These are phyloP conservation scores for Starmerella riodocensis DNA, from an alignment of 805 yeast species.

Conservation along the genomic window DNA sequence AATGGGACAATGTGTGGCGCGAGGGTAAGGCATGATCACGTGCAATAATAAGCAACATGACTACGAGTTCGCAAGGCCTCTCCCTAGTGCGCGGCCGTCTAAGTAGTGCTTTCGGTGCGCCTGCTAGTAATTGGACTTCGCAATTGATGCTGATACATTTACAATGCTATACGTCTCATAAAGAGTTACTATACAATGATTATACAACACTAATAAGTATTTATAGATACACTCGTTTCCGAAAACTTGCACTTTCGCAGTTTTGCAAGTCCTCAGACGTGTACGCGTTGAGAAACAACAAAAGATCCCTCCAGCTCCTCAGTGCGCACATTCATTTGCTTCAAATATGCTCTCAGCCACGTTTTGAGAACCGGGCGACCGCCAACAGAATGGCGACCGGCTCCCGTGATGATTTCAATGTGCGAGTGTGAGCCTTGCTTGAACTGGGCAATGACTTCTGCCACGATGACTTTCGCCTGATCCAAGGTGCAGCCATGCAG, in stretches of 20 bases:
- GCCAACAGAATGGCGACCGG: conserved; percentile 12
- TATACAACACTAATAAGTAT: too few species aligned
- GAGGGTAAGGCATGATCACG: background rate
- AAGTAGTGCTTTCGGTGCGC: too few species aligned
- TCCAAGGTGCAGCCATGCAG: conserved; percentile 15
- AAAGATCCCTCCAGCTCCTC: conserved; percentile 15
- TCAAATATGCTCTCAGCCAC: conserved; percentile 13
- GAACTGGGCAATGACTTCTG: conserved; percentile 4
- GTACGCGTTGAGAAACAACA: conserved; percentile 2
- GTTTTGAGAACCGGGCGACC: conserved; percentile 14
- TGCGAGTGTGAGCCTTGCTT: background rate
- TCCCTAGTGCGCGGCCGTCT: too few species aligned
- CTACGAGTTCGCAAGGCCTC: too few species aligned
- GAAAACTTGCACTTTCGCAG: too few species aligned
- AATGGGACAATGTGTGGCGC: background rate
- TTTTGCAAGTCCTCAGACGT: background rate
- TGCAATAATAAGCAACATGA: too few species aligned
- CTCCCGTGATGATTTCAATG: conserved; percentile 16
- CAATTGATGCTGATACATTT: too few species aligned
- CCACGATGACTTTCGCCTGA: conserved; percentile 7
- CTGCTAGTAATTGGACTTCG: too few species aligned
- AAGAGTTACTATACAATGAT: too few species aligned
- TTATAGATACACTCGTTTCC: too few species aligned
- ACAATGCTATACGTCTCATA: too few species aligned
- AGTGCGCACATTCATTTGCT: conserved; percentile 1